Base-by-base conservation (phyloP, 2,329 filamentous ascomycete genomes). In the Dryadomyces sulphureus region DNA sequence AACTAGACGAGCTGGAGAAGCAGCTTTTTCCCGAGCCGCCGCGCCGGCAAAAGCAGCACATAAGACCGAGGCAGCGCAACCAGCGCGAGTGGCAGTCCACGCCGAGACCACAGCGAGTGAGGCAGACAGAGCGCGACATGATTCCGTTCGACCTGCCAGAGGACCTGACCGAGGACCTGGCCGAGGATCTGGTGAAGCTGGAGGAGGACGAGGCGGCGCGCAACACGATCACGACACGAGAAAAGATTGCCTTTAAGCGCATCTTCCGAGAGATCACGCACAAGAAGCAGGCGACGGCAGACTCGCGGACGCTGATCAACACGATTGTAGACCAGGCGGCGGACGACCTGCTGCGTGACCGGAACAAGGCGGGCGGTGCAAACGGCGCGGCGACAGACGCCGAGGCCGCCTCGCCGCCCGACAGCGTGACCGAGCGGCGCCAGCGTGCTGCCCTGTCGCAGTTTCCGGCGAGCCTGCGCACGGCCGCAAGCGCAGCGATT, bases 151-250 rank as follows among this genome's bases (percentile, higher is more conserved):
- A 73, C 47, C 64, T 62, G 2, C 59, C 60, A 4, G 50, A 55
- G 1, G 59, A 64, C 52, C 64, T 68, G 3, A 52, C 61, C 9
- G 54, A 55, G 21, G 54, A 56, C 53, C n/a, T 46, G 39, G 35
- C 45, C 1, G 45, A 55, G 45, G 48, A 54, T 21, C 43, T 38
- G 48, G 39, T 52, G 25, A 48, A 50, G 39, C 40, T 9, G 5
- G 22, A 25, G 3, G 25, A 8, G n/a, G 24, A 19, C 1, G 38
- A 42, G 12, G 16, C 21, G 16, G 7, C 35, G 45, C 47, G 58
- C 40, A 68, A 68, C 4, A 81, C 75, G 5, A 75, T 81, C 42
- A 81, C 77, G 0, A 69, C 70, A 0, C 56, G 63, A 0, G 77
- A 81, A 55, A 62, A 62, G 7, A 54, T 60, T 7, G 57, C 65